Conservation (phyloP, 257 asterid genomes). For the Rehmannia glutinosa region DNA sequence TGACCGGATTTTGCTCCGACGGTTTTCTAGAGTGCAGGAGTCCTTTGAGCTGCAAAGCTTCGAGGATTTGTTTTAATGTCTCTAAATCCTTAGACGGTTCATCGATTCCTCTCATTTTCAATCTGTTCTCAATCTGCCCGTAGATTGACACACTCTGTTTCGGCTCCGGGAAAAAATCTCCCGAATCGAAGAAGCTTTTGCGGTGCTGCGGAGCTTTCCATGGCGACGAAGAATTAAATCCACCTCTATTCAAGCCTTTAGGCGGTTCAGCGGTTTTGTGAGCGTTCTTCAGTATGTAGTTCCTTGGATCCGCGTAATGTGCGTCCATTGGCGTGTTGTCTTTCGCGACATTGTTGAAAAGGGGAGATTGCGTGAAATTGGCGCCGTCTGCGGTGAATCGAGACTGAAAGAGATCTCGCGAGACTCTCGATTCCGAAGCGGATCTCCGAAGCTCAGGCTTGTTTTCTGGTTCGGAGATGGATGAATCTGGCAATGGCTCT, state of each 20-base stretch:
- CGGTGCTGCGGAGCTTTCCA: slow-evolving; percentile 61
- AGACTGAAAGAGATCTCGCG: slow-evolving; percentile 64
- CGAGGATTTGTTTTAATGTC: slow-evolving; percentile 79
- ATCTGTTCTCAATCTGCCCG: slow-evolving; percentile 65
- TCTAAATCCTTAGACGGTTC: slow-evolving; percentile 83
- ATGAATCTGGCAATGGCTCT: slow-evolving; percentile 57
- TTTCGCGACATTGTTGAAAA: slow-evolving; percentile 18
- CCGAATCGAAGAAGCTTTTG: slow-evolving; percentile 63
- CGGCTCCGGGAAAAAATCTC: slow-evolving; percentile 76
- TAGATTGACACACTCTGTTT: slow-evolving; percentile 42
- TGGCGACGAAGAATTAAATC: slow-evolving; percentile 30
- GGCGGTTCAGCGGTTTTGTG: slow-evolving; percentile 25
- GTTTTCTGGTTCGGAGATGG: slow-evolving; percentile 36
- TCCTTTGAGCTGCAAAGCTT: slow-evolving; percentile 92
- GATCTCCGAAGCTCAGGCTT: slow-evolving; percentile 80
- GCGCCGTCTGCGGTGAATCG: slow-evolving; percentile 38
- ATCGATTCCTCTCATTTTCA: slow-evolving; percentile 70
- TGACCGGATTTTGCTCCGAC: slow-evolving; percentile 29
- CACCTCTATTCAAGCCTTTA: slow-evolving; percentile 34
- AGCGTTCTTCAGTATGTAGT: slow-evolving; percentile 23
- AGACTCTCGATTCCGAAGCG: slow-evolving; percentile 84
- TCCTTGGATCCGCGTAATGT: slow-evolving; percentile 30
- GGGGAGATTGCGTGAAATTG: slow-evolving; percentile 16
- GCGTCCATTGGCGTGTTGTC: slow-evolving; percentile 14
- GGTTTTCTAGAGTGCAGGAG: slow-evolving; percentile 60